These are phyloP conservation scores for Beauveria scarabaeidicola DNA, from an alignment of 2,329 filamentous ascomycete species.

Conservation along the genomic window DNA sequence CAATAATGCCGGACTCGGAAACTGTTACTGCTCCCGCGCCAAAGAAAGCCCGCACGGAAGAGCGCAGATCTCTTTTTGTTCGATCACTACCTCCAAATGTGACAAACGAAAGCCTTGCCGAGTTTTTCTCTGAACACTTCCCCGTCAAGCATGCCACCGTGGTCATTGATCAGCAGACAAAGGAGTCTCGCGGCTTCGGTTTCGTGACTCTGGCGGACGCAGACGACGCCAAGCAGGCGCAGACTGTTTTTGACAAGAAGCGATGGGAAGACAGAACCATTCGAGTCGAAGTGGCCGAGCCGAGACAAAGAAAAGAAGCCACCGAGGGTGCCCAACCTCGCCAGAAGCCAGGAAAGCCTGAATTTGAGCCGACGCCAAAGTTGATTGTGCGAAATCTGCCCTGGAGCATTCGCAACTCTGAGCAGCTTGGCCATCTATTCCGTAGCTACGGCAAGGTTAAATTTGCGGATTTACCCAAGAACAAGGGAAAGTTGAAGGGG, in stretches of 20 bases:
- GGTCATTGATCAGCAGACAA: slow-evolving; percentile 76
- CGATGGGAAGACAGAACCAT: slow-evolving; percentile 73
- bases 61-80: slow-evolving; percentile 74
- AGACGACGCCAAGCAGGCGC: slow-evolving; percentile 77
- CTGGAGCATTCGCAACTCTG: slow-evolving; percentile 85
- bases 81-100: slow-evolving; percentile 71
- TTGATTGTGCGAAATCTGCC: slow-evolving; percentile 89
- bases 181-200: slow-evolving; percentile 82
- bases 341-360: slow-evolving; percentile 48
- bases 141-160: slow-evolving; percentile 95
- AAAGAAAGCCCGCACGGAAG: slow-evolving; percentile 52
- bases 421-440: slow-evolving; percentile 74
- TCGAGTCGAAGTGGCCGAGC: slow-evolving; percentile 79
- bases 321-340: slow-evolving; percentile 33
- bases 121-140: slow-evolving; percentile 88
- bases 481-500: slow-evolving; percentile 66
- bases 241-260: slow-evolving; percentile 71
- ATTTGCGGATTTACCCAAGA: slow-evolving; percentile 73
- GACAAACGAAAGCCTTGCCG: slow-evolving; percentile 74
- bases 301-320: slow-evolving; percentile 60
- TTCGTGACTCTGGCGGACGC: slow-evolving; percentile 95
- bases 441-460: slow-evolving; percentile 87
- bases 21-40: slow-evolving; percentile 24
- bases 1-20: slow-evolving; percentile 24
- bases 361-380: slow-evolving; percentile 57